Evolutionary conservation across 352 stramenopile species (phyloP), one percentile per base, ranked within the genome.

Genomic region (Vaucheria bursata): DNA sequence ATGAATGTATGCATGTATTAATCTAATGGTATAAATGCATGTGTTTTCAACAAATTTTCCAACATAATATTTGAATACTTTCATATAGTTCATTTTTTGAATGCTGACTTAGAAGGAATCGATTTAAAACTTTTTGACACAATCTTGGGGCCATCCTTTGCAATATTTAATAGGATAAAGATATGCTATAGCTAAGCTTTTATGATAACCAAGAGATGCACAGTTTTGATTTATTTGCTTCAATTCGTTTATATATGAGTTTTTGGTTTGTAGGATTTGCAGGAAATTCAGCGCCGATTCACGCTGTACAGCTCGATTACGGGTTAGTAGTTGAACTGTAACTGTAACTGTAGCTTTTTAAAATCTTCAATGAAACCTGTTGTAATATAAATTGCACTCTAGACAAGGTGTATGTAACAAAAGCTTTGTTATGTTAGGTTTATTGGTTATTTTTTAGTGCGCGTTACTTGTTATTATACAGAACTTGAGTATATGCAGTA

Each of bases 301-400:
- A 81, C 52, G 76, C 39, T 4, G 68, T 81, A 37, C 64, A 45
- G 45, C 68, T 81, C 12, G 70, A 81, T 40, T 59, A 81, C 40
- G 32, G 12, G 1, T 71, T 59, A 35, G 66, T 71, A 8, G 12
- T 18, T 12, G 25, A 59, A 59, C 45, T 59, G 45, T 18, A 12
- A 12, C 45, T 59, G 12, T 59, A 18, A 12, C 45, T 59, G 45
- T n/a, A n/a, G n/a, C n/a, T n/a, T n/a, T n/a, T n/a, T n/a, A n/a
- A n/a, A n/a, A n/a, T n/a, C n/a, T n/a, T n/a, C n/a, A n/a, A n/a
- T n/a, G n/a, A n/a, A n/a, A n/a, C n/a, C n/a, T n/a, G n/a, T n/a
- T n/a, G n/a, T n/a, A n/a, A n/a, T n/a, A n/a, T n/a, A n/a, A n/a
- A n/a, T n/a, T n/a, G n/a, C n/a, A n/a, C n/a, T n/a, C n/a, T n/a